A percentile compares a stretch with the other conserved stretches of the same genome.
Evolutionary conservation across 2,329 filamentous ascomycete genomes (phyloP).

Genomic region (Penicillium verrucosum): DNA sequence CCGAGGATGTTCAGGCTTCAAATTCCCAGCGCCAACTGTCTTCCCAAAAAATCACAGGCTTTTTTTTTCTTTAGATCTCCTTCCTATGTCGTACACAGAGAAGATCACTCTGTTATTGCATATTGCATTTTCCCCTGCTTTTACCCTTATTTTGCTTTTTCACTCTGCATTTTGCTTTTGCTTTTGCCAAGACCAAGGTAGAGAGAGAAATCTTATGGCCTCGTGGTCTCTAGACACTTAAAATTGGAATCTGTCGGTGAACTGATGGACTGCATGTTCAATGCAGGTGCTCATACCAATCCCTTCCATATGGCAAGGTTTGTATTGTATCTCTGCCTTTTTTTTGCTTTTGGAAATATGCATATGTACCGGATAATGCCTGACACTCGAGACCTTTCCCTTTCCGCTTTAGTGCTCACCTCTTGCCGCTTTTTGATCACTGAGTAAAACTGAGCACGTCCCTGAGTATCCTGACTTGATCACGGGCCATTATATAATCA

Average conservation of each 20-base stretch:
- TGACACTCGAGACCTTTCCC: too few species aligned
- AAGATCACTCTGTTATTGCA: neutral
- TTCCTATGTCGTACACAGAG: neutral
- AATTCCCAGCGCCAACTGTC: neutral
- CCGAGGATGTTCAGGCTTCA: neutral
- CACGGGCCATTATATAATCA: too few species aligned
- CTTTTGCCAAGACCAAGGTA: neutral
- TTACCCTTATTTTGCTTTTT: conserved; percentile 2
- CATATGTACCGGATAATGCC: too few species aligned
- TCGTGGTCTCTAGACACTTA: conserved; percentile 1
- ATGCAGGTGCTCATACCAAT: conserved; percentile 1
- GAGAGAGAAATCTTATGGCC: neutral
- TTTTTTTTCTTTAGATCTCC: neutral
- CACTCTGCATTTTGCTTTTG: neutral
- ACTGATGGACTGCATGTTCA: neutral
- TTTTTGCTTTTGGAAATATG: conserved; percentile 2
- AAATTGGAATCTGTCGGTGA: conserved; percentile 2
- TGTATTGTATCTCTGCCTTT: neutral
- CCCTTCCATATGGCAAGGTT: neutral
- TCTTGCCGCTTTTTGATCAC: too few species aligned
- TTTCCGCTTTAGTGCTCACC: too few species aligned
- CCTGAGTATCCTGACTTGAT: too few species aligned
- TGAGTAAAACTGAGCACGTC: too few species aligned
- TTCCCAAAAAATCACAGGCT: neutral
- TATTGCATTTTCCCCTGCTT: conserved; percentile 2